Base-by-base conservation (phyloP, 495 filamentous ascomycete species). In the Pseudotulostoma volvatum region DNA sequence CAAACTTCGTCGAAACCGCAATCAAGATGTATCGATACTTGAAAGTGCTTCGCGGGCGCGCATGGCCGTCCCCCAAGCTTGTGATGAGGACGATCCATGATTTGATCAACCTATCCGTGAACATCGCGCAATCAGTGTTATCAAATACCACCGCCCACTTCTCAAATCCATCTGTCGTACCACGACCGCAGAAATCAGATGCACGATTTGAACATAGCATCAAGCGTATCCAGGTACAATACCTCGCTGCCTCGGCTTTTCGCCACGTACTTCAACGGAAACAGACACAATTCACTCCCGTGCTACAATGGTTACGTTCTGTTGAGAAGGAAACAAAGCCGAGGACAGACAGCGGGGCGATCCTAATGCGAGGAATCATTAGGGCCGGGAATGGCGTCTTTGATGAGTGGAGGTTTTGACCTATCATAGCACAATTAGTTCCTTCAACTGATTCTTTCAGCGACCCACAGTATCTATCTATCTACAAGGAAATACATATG, bases 1-100 rank as follows among this genome's bases (percentile, higher is more conserved):
- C 72, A 3, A 77, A 72, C 28, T 86, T 94, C 42, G 40, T 68
- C 20, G 83, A 86, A 42, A 68, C 78, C 2, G 86, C 83, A 1
- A 79, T 77, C 55, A 92, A 87, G 54, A 81, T 81, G 66, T 87
- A 84, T 61, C 73, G 77, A 5, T 92, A 95, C 45, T 64, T 70
- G 35, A 72, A 72, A 30, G 73, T 70, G 34, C 61, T 94, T 17
- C 60, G 65, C 7, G 53, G 48, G 2, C 52, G 55, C 7, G 73
- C 66, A 38, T 68, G 72, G 40, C 77, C 79, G 8, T 47, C 62
- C 2, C 31, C 59, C 2, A 50, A 38, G 15, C 52, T 90, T 1
- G 46, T 87, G 16, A 74, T 76, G 37, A 70, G 68, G 39, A 81
- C 81, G 0, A 74, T 92, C 36, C 57, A 63, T 31, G 74, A 77